Evolutionary conservation across 306 rosid species (phyloP), one percentile per base, ranked within the genome.

Genomic region (Vigna angularis): DNA sequence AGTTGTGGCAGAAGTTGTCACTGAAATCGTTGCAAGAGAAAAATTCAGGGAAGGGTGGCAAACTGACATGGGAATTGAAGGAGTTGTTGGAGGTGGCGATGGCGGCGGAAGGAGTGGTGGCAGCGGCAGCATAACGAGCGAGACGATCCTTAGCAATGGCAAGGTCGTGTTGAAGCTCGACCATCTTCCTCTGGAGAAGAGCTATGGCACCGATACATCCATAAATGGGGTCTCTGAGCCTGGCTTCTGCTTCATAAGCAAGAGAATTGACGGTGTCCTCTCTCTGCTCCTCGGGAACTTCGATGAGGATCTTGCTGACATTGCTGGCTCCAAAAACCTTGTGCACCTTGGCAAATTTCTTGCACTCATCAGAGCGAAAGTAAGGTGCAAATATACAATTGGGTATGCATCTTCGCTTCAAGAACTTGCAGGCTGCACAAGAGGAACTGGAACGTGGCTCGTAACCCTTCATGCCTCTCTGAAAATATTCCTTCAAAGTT

Each of bases 281-380:
- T 2, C 97, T 80, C 12, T 89, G 98, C 51, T 92, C 92, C 75
- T 88, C 93, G 0, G 98, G 95, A 7, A 95, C 98, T 68, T 92
- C 97, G 0, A 65, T 71, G 4, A 95, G 89, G 88, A 95, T 90
- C 89, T 92, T 95, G 92, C 98, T 92, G 55, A 90, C 97, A 75
- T 92, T 95, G 90, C 98, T 95, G 0, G 98, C 98, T 7, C 98
- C 98, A 38, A 95, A 95, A 8, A 95, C 98, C 78, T 94, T 94
- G 84, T 94, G 98, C 1, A 94, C 97, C 12, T 94, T 89, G 6
- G 97, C 95, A 1, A 94, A 94, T 61, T 91, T 94, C 74, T 80
- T 87, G 12, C 93, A 85, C 87, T 94, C 98, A 7, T 94, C 93
- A 0, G 97, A 86, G 17, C 82, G 89, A 16, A 95, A 92, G 81